A percentile compares a stretch with the other conserved stretches of the same genome.
These are phyloP conservation scores for Penicillium simplicissimum DNA, from an alignment of 495 filamentous ascomycete species.

Conservation along the genomic window DNA sequence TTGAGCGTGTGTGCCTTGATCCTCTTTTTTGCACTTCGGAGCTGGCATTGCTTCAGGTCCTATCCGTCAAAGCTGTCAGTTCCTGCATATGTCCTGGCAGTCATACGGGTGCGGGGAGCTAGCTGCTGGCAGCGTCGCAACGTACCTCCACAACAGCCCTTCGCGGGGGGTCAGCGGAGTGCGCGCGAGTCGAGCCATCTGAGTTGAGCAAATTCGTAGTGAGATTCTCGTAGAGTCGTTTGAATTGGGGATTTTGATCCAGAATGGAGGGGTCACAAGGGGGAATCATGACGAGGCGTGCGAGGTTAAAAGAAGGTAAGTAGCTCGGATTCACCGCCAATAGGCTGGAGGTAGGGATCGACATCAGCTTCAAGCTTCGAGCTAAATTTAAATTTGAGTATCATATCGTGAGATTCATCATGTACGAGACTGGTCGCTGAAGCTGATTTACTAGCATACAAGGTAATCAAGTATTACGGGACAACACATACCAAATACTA, in stretches of 20 bases:
- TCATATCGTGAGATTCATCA: no score
- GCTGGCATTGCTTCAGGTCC: conserved; percentile 44
- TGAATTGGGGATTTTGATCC: conserved; percentile 64
- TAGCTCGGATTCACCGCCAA: conserved; percentile 28
- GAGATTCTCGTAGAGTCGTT: conserved; percentile 60
- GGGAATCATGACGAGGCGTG: conserved; percentile 57
- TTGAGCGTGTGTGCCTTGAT: conserved; percentile 37
- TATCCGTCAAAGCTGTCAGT: conserved; percentile 8
- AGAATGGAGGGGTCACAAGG: conserved; percentile 63
- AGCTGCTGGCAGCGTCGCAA: conserved; percentile 7
- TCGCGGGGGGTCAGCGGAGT: conserved; percentile 54
- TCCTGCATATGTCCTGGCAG: background rate
- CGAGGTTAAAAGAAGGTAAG: conserved; percentile 8
- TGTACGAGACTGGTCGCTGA: no score
- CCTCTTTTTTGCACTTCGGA: conserved; percentile 37
- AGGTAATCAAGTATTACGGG: background rate
- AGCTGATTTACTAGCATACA: no score
- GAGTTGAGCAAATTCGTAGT: conserved; percentile 59
- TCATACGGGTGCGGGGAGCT: background rate
- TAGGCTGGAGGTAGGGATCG: background rate
- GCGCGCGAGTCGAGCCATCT: conserved; percentile 61
- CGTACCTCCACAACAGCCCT: conserved; percentile 54
- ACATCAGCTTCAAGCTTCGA: background rate
- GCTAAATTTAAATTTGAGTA: background rate
- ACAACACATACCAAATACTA: background rate